Conservation (phyloP, 208 protist genomes). For the Acanthamoeba sp. region DNA sequence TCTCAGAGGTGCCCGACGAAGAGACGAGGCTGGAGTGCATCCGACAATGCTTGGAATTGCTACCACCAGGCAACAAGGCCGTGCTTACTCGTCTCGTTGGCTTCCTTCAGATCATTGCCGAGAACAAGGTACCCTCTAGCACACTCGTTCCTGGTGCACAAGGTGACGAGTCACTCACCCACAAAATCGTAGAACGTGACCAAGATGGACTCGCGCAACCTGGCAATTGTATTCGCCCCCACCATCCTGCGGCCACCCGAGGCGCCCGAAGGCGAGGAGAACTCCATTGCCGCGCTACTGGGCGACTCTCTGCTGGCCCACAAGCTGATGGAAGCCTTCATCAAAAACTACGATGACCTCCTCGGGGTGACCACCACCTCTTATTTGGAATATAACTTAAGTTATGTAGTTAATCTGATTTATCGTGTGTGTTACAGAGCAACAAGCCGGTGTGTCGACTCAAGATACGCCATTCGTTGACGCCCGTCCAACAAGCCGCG, state of each 20-base stretch:
- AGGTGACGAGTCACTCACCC: too few species aligned
- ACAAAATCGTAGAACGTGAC: neutral
- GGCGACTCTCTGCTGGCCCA: constrained; percentile 65
- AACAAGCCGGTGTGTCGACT: constrained; percentile 12
- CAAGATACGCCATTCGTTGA: constrained; percentile 40
- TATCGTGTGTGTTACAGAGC: neutral
- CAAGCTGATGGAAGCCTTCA: constrained; percentile 66
- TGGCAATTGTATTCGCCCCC: constrained; percentile 65
- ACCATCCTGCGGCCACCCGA: constrained; percentile 54
- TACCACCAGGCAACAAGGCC: constrained; percentile 64
- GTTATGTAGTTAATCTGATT: too few species aligned
- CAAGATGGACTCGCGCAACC: constrained; percentile 67
- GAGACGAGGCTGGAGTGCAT: constrained; percentile 61
- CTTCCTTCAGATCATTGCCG: neutral
- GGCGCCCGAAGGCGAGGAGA: neutral
- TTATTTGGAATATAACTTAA: too few species aligned
- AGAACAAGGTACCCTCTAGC: constrained; percentile 66
- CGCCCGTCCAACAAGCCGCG: constrained; percentile 36
- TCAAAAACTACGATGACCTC: constrained; percentile 62
- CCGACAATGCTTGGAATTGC: constrained; percentile 55
- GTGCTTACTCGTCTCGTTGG: constrained; percentile 51
- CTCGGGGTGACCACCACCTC: neutral
- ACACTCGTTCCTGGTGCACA: too few species aligned
- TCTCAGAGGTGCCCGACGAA: constrained; percentile 49
- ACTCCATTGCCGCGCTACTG: constrained; percentile 12